phyloP scores from a whole-genome alignment of 441 rosid genomes.

The Pelargonium cotyledonis region DNA sequence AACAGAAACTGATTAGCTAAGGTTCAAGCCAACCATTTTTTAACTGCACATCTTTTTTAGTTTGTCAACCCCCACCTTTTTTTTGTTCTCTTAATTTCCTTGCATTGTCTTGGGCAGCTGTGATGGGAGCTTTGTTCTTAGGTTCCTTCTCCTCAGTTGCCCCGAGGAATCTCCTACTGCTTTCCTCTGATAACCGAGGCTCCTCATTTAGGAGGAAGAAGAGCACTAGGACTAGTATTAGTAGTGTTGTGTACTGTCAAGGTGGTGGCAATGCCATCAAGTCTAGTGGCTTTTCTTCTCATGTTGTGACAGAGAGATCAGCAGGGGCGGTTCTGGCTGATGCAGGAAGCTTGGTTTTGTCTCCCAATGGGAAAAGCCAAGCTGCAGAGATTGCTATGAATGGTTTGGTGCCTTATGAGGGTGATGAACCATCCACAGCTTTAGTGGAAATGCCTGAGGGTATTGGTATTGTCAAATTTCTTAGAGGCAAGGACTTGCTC shows the following conservation, averaged over 20 bases:
- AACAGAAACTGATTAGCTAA: constrained; percentile 38
- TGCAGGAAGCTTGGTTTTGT: constrained; percentile 44
- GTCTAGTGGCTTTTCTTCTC: constrained; percentile 39
- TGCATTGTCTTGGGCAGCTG: constrained; percentile 19
- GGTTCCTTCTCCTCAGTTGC: constrained; percentile 33
- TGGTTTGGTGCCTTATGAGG: constrained; percentile 46
- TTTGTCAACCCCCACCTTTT: constrained; percentile 14
- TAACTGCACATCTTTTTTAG: constrained; percentile 29
- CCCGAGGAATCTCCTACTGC: constrained; percentile 24
- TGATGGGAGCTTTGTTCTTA: constrained; percentile 71
- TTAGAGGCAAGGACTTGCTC: constrained; percentile 61
- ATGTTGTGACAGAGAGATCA: constrained; percentile 38
- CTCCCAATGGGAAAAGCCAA: constrained; percentile 46
- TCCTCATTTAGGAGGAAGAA: constrained; percentile 31
- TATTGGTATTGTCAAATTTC: constrained; percentile 74
- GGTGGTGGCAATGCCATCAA: constrained; percentile 35
- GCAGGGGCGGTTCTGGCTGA: constrained; percentile 35
- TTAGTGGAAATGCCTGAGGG: constrained; percentile 56
- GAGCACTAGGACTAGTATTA: constrained; percentile 8
- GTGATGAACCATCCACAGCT: constrained; percentile 25
- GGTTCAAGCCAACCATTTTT: constrained; percentile 45
- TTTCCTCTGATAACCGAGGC: constrained; percentile 23
- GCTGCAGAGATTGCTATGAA: constrained; percentile 38
- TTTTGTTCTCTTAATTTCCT: constrained; percentile 20
- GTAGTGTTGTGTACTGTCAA: constrained; percentile 41